These are phyloP conservation scores for Emmonsiellopsis sp. DNA, from an alignment of 2,329 filamentous ascomycete species.

Conservation along the genomic window DNA sequence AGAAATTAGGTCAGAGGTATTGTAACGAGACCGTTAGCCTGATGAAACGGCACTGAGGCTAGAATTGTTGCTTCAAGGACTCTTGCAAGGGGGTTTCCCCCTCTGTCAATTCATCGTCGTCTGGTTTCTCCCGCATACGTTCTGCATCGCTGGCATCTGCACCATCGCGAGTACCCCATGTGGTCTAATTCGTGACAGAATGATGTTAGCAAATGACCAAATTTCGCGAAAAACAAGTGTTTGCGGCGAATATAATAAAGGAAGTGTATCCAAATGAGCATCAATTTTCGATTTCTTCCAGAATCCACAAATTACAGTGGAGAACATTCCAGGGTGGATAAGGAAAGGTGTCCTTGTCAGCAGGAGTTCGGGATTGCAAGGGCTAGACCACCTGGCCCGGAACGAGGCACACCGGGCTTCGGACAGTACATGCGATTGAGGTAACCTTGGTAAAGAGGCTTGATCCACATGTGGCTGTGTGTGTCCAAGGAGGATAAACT, in stretches of 20 bases:
- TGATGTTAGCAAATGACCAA: conserved; percentile 3
- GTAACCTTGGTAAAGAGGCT: conserved; percentile 4
- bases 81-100: not conserved
- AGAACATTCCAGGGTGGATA: conserved; percentile 5
- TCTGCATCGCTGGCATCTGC: conserved; percentile 57
- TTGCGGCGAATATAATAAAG: conserved; percentile 3
- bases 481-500: conserved; percentile 8
- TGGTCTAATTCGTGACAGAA: conserved; percentile 51
- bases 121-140: conserved; percentile 25
- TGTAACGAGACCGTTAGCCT: not conserved
- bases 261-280: not conserved
- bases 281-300: not conserved
- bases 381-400: conserved; percentile 6
- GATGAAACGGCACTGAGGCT: not conserved
- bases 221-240: not conserved
- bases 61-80: not conserved
- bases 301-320: not conserved
- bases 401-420: conserved; percentile 1
- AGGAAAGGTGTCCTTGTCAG: conserved; percentile 6
- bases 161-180: conserved; percentile 82
- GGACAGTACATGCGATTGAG: conserved; percentile 15
- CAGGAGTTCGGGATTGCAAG: conserved; percentile 1
- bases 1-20: not conserved
- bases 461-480: conserved; percentile 1
- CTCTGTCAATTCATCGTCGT: conserved; percentile 24